phyloP scores from a whole-genome alignment of 345 rosid genomes.

The Dovyalis caffra region DNA sequence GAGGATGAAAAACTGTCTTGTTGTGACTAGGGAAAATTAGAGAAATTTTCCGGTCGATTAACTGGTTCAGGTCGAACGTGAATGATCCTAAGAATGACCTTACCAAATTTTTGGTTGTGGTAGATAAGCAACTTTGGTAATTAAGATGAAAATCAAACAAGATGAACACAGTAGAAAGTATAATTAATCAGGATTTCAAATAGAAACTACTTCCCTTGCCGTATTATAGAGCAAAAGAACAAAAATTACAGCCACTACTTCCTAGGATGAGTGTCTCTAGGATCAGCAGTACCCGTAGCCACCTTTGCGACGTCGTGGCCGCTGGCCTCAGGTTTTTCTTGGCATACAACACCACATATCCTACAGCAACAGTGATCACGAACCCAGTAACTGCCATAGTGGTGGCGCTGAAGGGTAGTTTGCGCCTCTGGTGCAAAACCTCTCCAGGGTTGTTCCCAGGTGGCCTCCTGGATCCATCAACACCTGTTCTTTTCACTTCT shows the following conservation, averaged over 20 bases:
- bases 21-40: no score
- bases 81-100: no score
- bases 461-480: constrained; percentile 53
- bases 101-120: no score
- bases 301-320: constrained; percentile 54
- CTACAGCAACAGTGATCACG: constrained; percentile 45
- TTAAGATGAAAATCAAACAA: no score
- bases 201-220: not conserved
- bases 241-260: constrained; percentile 25
- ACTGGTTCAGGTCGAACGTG: no score
- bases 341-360: constrained; percentile 44
- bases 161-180: no score
- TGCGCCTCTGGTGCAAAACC: constrained; percentile 64
- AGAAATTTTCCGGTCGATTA: no score
- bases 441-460: constrained; percentile 57
- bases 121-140: no score
- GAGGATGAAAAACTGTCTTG: no score
- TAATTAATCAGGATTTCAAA: no score
- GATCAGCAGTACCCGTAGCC: constrained; percentile 39
- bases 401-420: constrained; percentile 49
- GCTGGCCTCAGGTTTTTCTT: constrained; percentile 58
- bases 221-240: not conserved
- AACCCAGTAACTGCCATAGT: constrained; percentile 55
- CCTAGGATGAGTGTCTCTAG: constrained; percentile 56
- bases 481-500: constrained; percentile 51